Evolutionary conservation across 2,329 filamentous ascomycete species (phyloP).

Genomic region (Dactylella cylindrospora): DNA sequence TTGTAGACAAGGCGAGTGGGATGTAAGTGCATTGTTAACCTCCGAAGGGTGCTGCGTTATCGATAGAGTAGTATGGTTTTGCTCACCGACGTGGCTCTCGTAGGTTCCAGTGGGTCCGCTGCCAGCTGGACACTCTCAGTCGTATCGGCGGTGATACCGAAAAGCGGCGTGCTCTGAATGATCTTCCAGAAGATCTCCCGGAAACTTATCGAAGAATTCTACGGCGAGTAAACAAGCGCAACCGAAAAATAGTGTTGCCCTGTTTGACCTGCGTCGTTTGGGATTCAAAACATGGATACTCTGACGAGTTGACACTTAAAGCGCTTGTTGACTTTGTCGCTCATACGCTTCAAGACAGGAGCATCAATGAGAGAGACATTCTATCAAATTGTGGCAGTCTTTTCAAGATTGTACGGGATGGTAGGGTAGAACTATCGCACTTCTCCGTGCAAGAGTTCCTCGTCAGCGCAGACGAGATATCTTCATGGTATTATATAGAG

Average conservation of each 20-base stretch:
- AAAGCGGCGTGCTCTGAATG: conserved; percentile 1
- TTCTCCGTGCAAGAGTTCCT: conserved; percentile 19
- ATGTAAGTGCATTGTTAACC: too few relatives aligned
- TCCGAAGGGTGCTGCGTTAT: too few relatives aligned
- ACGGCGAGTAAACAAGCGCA: not conserved
- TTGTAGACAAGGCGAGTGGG: conserved; percentile 8
- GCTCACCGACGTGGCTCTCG: not conserved
- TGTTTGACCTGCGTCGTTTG: not conserved
- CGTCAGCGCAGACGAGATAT: not conserved
- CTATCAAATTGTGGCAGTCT: conserved; percentile 6
- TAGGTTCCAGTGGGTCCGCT: conserved; percentile 25
- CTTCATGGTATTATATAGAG: conserved; percentile 12
- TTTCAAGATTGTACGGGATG: not conserved
- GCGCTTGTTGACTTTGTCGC: not conserved
- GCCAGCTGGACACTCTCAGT: conserved; percentile 15
- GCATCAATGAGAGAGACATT: conserved; percentile 9
- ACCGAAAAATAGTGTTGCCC: conserved; percentile 8
- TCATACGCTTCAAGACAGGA: not conserved
- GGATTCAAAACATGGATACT: too few relatives aligned
- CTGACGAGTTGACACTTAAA: not conserved
- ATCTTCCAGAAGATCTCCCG: conserved; percentile 14
- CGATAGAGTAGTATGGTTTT: too few relatives aligned
- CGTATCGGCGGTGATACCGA: conserved; percentile 6
- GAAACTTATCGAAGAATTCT: conserved; percentile 21
- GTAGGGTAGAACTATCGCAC: not conserved